These are phyloP conservation scores for Globisporangium alternatum DNA, from an alignment of 352 stramenopile genomes.

Conservation along the genomic window DNA sequence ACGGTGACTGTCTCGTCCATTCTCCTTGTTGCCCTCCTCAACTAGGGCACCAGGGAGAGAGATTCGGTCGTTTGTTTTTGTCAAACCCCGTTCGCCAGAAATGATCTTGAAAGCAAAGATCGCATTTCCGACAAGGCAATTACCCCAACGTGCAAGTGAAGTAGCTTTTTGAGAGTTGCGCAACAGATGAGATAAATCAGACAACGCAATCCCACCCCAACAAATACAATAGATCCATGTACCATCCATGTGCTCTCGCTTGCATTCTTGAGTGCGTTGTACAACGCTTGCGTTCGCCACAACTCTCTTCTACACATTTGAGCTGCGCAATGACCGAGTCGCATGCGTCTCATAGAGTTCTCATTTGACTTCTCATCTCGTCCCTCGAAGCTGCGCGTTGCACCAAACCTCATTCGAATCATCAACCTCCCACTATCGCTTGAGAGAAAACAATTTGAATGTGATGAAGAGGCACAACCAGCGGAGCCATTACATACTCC, in stretches of 20 bases:
- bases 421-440: too few relatives aligned
- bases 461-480: background rate
- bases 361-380: too few relatives aligned
- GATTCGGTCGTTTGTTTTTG: background rate
- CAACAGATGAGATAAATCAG: slow-evolving; percentile 3
- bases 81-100: background rate
- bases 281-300: too few relatives aligned
- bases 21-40: slow-evolving; percentile 28
- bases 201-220: background rate
- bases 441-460: too few relatives aligned
- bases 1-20: slow-evolving; percentile 26
- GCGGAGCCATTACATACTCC: background rate
- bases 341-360: too few relatives aligned
- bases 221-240: slow-evolving; percentile 11
- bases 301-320: background rate
- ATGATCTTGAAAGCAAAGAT: slow-evolving; percentile 1
- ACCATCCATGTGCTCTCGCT: background rate
- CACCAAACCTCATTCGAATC: background rate
- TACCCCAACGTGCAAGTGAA: background rate
- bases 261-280: too few relatives aligned
- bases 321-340: too few relatives aligned
- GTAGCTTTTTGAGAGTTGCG: too few relatives aligned
- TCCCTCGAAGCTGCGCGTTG: background rate
- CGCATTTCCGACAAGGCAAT: slow-evolving; percentile 1
- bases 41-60: slow-evolving; percentile 5